Percentiles rank a stretch among this genome's conserved stretches.
phyloP scores from a whole-genome alignment of 2,329 filamentous ascomycete genomes.

The Fusarium anthophilum region DNA sequence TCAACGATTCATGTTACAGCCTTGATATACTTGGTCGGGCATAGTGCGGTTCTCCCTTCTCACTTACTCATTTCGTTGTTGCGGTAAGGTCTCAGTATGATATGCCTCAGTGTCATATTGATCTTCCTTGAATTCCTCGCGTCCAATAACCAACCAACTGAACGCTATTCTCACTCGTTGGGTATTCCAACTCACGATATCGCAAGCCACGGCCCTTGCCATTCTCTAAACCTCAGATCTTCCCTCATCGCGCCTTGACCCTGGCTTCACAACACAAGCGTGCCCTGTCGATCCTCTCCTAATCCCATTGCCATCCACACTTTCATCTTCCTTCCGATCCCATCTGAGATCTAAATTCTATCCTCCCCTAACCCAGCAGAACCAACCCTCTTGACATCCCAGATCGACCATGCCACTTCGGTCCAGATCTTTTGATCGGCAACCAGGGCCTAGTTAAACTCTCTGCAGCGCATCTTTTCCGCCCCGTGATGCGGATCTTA shows the following conservation, averaged over 20 bases:
- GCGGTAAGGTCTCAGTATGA: background rate
- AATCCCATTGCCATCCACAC: background rate
- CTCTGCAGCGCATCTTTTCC: background rate
- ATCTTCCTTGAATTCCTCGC: background rate
- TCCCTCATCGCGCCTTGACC: background rate
- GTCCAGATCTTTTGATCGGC: constrained; percentile 35
- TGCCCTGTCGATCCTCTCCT: constrained; percentile 32
- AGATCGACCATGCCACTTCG: constrained; percentile 15
- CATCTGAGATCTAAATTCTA: constrained; percentile 12
- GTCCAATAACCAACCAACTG: background rate
- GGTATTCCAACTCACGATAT: background rate
- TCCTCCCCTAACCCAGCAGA: constrained; percentile 26
- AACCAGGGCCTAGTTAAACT: constrained; percentile 4
- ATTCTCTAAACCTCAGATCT: background rate
- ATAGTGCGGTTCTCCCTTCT: background rate
- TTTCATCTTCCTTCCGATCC: constrained; percentile 13
- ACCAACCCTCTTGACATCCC: background rate
- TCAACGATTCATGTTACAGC: background rate
- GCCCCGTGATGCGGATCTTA: constrained; percentile 1
- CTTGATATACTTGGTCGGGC: background rate
- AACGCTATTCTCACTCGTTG: background rate
- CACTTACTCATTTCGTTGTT: background rate
- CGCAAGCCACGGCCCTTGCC: background rate
- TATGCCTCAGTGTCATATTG: background rate
- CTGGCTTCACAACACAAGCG: background rate